Evolutionary conservation across 2,329 filamentous ascomycete species (phyloP).

Genomic region (Pseudopithomyces maydicus): DNA sequence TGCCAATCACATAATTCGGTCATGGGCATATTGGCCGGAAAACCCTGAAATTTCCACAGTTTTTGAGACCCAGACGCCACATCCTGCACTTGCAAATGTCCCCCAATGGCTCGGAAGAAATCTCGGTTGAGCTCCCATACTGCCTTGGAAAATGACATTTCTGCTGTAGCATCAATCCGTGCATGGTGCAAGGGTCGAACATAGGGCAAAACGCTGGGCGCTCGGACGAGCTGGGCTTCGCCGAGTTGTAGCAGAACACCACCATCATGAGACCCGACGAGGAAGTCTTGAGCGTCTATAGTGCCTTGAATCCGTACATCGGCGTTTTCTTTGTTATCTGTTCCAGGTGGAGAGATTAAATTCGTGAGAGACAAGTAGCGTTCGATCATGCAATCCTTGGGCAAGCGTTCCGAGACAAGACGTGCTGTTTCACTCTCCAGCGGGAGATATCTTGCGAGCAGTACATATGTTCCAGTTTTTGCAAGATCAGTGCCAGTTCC

Average conservation of each 20-base stretch:
- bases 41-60: background rate
- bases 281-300: background rate
- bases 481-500: background rate
- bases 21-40: background rate
- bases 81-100: background rate
- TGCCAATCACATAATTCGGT: background rate
- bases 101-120: background rate
- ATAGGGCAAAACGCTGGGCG: background rate
- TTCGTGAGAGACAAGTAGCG: background rate
- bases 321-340: background rate
- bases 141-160: background rate
- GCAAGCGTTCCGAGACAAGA: background rate
- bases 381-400: background rate
- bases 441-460: background rate
- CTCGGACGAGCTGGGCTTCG: background rate
- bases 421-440: background rate
- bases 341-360: background rate
- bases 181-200: background rate
- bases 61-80: background rate
- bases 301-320: background rate
- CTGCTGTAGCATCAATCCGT: background rate
- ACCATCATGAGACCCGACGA: background rate
- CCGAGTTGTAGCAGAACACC: background rate
- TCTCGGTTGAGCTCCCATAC: background rate
- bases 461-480: background rate